These are phyloP conservation scores for Tripterygium wilfordii DNA, from an alignment of 177 flowering plant genomes.

Conservation along the genomic window DNA sequence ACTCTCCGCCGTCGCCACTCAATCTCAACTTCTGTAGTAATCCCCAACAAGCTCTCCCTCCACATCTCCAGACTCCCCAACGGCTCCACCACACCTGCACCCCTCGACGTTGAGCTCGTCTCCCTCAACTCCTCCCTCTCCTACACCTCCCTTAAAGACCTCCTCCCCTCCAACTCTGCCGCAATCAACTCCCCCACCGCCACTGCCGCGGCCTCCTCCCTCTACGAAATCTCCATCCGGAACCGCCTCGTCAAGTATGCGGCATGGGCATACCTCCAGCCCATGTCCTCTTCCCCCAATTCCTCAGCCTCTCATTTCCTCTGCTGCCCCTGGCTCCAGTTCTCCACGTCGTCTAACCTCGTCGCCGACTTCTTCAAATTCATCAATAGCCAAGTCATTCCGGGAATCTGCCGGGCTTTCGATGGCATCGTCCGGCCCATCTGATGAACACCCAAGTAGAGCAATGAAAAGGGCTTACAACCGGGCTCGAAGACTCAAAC, in stretches of 20 bases:
- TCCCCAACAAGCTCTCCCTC: slow-evolving; percentile 18
- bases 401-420: slow-evolving; percentile 22
- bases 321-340: slow-evolving; percentile 29
- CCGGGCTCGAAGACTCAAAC: too few relatives aligned
- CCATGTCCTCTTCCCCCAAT: slow-evolving; percentile 56
- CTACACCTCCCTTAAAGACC: slow-evolving; percentile 72
- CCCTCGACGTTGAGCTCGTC: slow-evolving; percentile 37
- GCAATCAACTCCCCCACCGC: slow-evolving; percentile 33
- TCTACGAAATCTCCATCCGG: slow-evolving; percentile 62
- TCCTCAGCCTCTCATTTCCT: slow-evolving; percentile 32
- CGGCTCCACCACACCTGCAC: slow-evolving; percentile 9
- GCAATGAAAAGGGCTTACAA: too few relatives aligned
- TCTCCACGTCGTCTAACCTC: slow-evolving; percentile 22
- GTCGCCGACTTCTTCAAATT: slow-evolving; percentile 25
- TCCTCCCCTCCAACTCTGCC: slow-evolving; percentile 33
- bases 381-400: slow-evolving; percentile 19
- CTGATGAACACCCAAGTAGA: too few relatives aligned
- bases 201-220: slow-evolving; percentile 17
- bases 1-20: slow-evolving; percentile 32
- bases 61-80: slow-evolving; percentile 18
- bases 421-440: slow-evolving; percentile 43
- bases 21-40: slow-evolving; percentile 7
- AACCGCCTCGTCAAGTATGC: slow-evolving; percentile 88
- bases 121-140: slow-evolving; percentile 34
- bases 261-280: slow-evolving; percentile 96